Percentiles rank a stretch among this genome's conserved stretches.
phyloP scores from a whole-genome alignment of 2,329 filamentous ascomycete species.

The Cladophialophora exuberans region DNA sequence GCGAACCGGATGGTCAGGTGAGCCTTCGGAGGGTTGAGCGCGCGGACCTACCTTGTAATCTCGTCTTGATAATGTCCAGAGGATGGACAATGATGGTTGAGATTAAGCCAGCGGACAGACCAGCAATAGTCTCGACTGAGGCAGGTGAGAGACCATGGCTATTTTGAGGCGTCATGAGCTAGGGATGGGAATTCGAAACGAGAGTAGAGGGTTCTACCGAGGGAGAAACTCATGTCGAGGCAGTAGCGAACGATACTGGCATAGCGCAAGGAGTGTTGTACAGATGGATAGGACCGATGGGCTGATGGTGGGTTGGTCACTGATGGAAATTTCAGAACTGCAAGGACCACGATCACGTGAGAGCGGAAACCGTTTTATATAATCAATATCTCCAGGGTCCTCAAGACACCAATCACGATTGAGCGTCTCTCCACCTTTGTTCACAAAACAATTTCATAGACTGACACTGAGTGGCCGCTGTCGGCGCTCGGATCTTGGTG shows the following conservation, averaged over 20 bases:
- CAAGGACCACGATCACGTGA: too few species aligned
- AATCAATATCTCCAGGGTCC: not conserved
- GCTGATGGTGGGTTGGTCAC: too few species aligned
- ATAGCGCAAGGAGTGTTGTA: not conserved
- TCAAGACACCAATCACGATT: not conserved
- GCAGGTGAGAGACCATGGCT: constrained; percentile 70
- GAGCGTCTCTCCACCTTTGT: constrained; percentile 12
- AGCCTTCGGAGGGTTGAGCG: not conserved
- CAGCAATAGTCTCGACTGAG: constrained; percentile 83
- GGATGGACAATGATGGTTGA: constrained; percentile 89
- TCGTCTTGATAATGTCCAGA: constrained; percentile 93
- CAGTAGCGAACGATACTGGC: not conserved
- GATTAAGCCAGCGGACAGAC: constrained; percentile 83
- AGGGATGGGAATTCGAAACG: constrained; percentile 22
- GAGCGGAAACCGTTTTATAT: too few species aligned
- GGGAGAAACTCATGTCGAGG: constrained; percentile 30
- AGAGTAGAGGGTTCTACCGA: constrained; percentile 28
- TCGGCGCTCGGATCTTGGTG: constrained; percentile 12
- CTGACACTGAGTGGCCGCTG: constrained; percentile 1
- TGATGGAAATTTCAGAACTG: too few species aligned
- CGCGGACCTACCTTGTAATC: constrained; percentile 73
- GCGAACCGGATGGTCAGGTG: constrained; percentile 42
- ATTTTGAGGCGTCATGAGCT: constrained; percentile 42
- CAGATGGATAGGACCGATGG: too few species aligned
- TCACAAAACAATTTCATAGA: constrained; percentile 6